Percentiles rank a stretch among this genome's conserved stretches.
Conservation (phyloP, 2,329 filamentous ascomycete species). For the Trichoderma harzianum region DNA sequence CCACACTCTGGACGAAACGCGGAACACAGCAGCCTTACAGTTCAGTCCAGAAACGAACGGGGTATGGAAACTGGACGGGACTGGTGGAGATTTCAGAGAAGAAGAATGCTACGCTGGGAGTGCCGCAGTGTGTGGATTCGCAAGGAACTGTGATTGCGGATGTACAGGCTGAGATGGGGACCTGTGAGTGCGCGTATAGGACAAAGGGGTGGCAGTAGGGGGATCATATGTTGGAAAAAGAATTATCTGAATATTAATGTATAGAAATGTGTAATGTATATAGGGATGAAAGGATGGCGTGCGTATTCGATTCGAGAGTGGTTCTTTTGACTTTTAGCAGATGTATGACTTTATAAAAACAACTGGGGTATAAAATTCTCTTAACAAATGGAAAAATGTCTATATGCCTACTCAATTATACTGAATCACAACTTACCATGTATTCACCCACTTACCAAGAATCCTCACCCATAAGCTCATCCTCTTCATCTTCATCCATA, state of each 20-base stretch:
- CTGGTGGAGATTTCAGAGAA: slow-evolving; percentile 54
- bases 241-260: background rate
- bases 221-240: background rate
- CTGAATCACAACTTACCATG: background rate
- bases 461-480: background rate
- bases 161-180: slow-evolving; percentile 35
- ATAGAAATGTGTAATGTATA: background rate
- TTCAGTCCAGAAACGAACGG: background rate
- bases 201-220: background rate
- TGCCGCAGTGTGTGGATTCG: slow-evolving; percentile 50
- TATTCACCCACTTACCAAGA: background rate
- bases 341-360: background rate
- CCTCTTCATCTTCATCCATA: background rate
- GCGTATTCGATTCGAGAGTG: background rate
- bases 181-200: slow-evolving; percentile 39
- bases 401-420: background rate
- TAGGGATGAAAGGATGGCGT: background rate
- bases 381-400: background rate
- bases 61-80: slow-evolving; percentile 48
- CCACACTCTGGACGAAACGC: slow-evolving; percentile 56
- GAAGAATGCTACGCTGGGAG: slow-evolving; percentile 32
- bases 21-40: background rate
- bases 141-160: slow-evolving; percentile 36
- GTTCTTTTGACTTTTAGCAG: background rate
- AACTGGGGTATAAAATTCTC: background rate